phyloP scores from a whole-genome alignment of 768 basidiomycete genomes.

The Pleurotus pulmonarius region DNA sequence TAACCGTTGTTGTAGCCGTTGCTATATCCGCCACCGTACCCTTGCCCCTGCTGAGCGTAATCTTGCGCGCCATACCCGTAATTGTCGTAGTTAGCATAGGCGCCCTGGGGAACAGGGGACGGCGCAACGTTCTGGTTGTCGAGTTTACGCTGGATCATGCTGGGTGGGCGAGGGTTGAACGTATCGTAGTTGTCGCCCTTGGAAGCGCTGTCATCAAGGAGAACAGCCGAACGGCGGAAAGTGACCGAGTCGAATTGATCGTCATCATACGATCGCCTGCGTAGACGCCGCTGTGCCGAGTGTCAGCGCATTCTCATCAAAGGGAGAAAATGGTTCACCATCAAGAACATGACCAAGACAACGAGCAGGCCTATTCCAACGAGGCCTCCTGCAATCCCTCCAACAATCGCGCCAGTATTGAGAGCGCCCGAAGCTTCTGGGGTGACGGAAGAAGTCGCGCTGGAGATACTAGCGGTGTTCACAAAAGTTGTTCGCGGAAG shows the following conservation, averaged over 20 bases:
- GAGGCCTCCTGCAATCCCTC: constrained; percentile 44
- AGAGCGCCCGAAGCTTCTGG: constrained; percentile 10
- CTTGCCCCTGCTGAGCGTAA: neutral
- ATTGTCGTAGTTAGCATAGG: neutral
- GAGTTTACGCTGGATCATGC: constrained; percentile 55
- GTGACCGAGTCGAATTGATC: constrained; percentile 51
- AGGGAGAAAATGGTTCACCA: constrained; percentile 29
- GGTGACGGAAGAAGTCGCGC: constrained; percentile 14
- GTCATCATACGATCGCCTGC: constrained; percentile 29
- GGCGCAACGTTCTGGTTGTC: constrained; percentile 12
- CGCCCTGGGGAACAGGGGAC: constrained; percentile 1
- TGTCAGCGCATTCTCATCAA: too few relatives aligned
- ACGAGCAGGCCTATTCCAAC: constrained; percentile 35
- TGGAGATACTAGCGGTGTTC: neutral
- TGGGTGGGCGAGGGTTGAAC: constrained; percentile 56
- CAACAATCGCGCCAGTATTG: constrained; percentile 29
- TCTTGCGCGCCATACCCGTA: neutral
- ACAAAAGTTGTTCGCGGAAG: constrained; percentile 1
- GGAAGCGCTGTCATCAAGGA: constrained; percentile 46
- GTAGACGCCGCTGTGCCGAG: constrained; percentile 34
- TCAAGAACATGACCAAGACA: constrained; percentile 40
- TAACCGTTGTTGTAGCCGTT: constrained; percentile 2
- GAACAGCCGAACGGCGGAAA: constrained; percentile 63
- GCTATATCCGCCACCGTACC: neutral
- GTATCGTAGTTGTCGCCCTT: constrained; percentile 19